Evolutionary conservation across 345 rosid species (phyloP), one percentile per base, ranked within the genome.

Genomic region (Eucalyptus caleyi): DNA sequence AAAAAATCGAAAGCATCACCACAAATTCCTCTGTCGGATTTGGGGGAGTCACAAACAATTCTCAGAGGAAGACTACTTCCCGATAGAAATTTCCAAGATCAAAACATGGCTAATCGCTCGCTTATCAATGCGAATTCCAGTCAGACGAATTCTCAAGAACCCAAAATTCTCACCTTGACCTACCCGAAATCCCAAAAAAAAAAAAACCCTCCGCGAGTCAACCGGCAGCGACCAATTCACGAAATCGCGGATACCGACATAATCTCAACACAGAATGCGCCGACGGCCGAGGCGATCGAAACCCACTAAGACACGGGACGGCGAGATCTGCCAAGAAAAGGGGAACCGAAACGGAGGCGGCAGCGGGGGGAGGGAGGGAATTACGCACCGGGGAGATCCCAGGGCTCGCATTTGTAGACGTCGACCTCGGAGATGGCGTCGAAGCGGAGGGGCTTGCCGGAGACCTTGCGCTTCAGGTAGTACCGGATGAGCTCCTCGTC

Each of bases 401-500:
- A 97, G 2, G 99, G 99, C 92, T 97, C 99, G 87, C 94, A 90
- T 89, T 93, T 97, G 92, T 97, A 97, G 56, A 97, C 89, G 90
- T 97, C 97, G 42, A 94, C 86, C 77, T 94, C 98, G 77, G 97
- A 94, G 88, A 97, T 97, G 27, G 97, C 93, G 89, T 97, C 96
- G 50, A 95, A 92, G 27, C 96, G 94, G 59, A 95, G 93, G 65
- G 97, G 97, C 89, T 93, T 97, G 82, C 95, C 93, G 88, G 94
- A 91, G 92, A 95, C 94, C 93, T 97, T 97, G 89, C 98, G 94
- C 50, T 94, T 96, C 32, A 97, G 96, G 90, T 97, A 97, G 91
- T 97, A 97, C n/a, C 98, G 93, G n/a, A 97, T 94, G 53, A 97
- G 95, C 88, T 97, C 99, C 92, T 97, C 99, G 42, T 97, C 99